Conservation (phyloP, 108 stramenopile genomes). For the Seminavis robusta region DNA sequence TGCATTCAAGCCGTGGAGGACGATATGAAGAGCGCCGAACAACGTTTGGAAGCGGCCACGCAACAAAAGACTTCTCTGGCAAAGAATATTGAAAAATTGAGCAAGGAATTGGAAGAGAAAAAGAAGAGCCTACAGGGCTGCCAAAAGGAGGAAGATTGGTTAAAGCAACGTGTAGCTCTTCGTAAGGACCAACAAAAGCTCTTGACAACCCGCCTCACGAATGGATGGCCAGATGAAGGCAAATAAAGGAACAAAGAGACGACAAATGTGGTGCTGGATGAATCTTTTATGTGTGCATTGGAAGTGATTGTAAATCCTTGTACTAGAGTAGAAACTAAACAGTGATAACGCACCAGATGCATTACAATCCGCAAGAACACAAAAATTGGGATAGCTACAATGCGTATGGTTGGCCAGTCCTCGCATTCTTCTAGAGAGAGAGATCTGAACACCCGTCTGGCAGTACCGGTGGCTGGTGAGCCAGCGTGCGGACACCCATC, state of each 20-base stretch:
- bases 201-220: constrained; percentile 46
- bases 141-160: constrained; percentile 58
- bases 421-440: too few species aligned
- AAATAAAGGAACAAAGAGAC: neutral
- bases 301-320: too few species aligned
- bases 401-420: too few species aligned
- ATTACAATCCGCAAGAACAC: too few species aligned
- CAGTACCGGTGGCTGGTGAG: too few species aligned
- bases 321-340: too few species aligned
- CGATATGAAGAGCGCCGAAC: constrained; percentile 36
- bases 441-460: too few species aligned
- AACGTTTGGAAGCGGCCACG: constrained; percentile 28
- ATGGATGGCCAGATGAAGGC: constrained; percentile 80
- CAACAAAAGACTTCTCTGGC: constrained; percentile 35
- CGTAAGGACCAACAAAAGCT: constrained; percentile 57
- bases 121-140: constrained; percentile 50
- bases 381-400: too few species aligned
- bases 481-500: too few species aligned
- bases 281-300: too few species aligned
- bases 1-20: constrained; percentile 60
- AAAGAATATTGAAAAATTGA: constrained; percentile 44
- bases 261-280: too few species aligned
- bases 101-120: constrained; percentile 54
- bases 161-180: constrained; percentile 49
- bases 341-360: too few species aligned